These are phyloP conservation scores for Miscanthus lutarioriparius DNA, from an alignment of 176 grass and related monocot genomes.

Conservation along the genomic window DNA sequence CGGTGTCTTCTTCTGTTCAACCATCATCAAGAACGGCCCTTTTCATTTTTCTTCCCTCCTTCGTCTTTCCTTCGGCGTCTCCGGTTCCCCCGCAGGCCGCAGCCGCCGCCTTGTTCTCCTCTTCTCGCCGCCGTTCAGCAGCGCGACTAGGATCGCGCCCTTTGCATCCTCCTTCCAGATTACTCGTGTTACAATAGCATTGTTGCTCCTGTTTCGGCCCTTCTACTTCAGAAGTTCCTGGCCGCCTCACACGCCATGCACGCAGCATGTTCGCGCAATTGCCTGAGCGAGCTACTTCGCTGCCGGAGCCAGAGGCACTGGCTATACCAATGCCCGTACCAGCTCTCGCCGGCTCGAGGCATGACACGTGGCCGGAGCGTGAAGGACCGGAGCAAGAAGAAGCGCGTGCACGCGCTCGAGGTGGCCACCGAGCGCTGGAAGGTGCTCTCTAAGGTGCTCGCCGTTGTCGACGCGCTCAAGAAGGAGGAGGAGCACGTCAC, in stretches of 20 bases:
- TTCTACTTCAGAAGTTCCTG: not conserved
- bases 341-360: constrained; percentile 25
- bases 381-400: constrained; percentile 70
- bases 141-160: not conserved
- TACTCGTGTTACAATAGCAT: not conserved
- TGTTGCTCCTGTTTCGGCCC: rapidly evolving
- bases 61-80: not conserved
- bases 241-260: constrained; percentile 25
- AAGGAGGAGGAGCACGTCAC: constrained; percentile 71
- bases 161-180: rapidly evolving
- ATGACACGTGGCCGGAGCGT: constrained; percentile 75
- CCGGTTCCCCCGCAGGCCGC: not conserved
- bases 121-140: not conserved
- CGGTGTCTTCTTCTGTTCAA: not conserved
- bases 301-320: not conserved
- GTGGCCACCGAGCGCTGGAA: constrained; percentile 72
- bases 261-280: constrained; percentile 41
- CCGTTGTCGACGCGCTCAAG: constrained; percentile 69
- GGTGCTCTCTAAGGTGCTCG: constrained; percentile 65
- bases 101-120: not conserved
- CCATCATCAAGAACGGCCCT: not conserved
- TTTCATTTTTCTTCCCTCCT: not conserved
- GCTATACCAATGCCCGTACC: not conserved
- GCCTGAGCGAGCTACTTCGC: constrained; percentile 32
- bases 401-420: constrained; percentile 73